Conservation (phyloP, 139 green algal species). For the Trebouxia sp. region DNA sequence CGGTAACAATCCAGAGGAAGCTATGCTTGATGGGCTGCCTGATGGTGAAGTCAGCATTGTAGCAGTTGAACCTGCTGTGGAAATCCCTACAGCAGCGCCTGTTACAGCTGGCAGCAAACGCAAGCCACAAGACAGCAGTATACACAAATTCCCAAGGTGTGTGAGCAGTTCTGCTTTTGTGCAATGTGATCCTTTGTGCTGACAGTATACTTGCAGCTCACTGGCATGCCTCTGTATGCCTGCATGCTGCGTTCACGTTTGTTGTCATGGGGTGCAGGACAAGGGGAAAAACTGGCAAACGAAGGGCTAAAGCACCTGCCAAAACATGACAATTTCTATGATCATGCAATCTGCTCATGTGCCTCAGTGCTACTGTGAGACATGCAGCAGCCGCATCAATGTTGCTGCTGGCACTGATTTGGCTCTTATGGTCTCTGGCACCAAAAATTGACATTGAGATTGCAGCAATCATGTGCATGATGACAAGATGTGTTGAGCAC, state of each 20-base stretch:
- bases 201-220: too few species aligned
- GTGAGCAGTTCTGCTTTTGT: neutral
- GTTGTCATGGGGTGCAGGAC: neutral
- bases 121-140: constrained; percentile 7
- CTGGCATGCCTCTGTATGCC: too few species aligned
- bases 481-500: too few species aligned
- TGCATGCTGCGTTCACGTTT: neutral
- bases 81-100: neutral
- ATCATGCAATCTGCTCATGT: too few species aligned
- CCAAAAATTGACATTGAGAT: neutral
- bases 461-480: too few species aligned
- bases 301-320: neutral
- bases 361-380: too few species aligned
- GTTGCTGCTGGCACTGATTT: neutral
- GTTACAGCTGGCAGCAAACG: neutral
- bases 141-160: neutral
- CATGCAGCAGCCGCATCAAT: too few species aligned
- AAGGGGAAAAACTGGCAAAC: neutral
- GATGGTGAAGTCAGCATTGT: neutral
- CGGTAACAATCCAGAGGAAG: neutral
- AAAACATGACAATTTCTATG: too few species aligned
- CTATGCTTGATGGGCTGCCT: neutral
- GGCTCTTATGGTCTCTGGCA: neutral
- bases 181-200: neutral
- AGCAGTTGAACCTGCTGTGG: neutral